These are phyloP conservation scores for Nitzschia palea DNA, from an alignment of 108 stramenopile species.

Conservation along the genomic window DNA sequence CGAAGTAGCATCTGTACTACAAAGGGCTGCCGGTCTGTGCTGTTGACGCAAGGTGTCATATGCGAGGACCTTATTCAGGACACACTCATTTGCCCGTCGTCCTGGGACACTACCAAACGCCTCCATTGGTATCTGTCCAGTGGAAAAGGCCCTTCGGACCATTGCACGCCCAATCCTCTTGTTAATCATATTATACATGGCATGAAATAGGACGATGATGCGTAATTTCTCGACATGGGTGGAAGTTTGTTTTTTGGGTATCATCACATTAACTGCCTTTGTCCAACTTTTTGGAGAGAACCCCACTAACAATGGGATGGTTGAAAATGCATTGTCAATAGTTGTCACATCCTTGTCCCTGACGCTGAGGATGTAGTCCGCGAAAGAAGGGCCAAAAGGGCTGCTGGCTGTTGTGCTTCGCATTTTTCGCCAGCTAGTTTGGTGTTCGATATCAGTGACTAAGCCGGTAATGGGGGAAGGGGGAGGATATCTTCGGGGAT, in stretches of 20 bases:
- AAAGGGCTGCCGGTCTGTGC: neutral
- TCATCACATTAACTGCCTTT: neutral
- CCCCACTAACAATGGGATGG: neutral
- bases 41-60: neutral
- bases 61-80: conserved; percentile 2
- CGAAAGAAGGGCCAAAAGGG: neutral
- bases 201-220: conserved; percentile 20
- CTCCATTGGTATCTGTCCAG: neutral
- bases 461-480: neutral
- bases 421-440: neutral
- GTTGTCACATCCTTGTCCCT: neutral
- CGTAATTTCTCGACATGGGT: neutral
- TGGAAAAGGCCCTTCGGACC: neutral
- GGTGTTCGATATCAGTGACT: neutral
- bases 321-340: neutral
- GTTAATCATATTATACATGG: conserved; percentile 20
- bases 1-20: conserved; percentile 15
- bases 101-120: neutral
- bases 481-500: neutral
- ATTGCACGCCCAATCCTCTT: conserved; percentile 6
- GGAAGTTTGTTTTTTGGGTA: conserved; percentile 4
- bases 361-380: neutral
- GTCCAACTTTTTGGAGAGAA: neutral
- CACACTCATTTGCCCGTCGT: neutral
- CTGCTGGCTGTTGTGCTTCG: neutral